Evolutionary conservation across 1,284 basidiomycete species (phyloP).

Genomic region (Ustilago trichophora): DNA sequence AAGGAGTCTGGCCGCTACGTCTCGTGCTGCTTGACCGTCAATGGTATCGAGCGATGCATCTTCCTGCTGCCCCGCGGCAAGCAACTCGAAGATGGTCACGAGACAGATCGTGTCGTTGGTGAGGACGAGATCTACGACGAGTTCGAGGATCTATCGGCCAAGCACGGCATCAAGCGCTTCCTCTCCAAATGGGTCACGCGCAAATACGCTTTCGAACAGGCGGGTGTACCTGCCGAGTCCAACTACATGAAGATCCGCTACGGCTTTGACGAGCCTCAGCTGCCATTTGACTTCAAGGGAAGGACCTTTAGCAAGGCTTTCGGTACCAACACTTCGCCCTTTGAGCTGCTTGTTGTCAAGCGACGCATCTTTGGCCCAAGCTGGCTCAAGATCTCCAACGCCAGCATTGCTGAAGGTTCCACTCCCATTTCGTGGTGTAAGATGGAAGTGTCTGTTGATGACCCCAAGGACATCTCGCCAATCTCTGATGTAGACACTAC

Average conservation of each 20-base stretch:
- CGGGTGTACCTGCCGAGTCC: conserved; percentile 81
- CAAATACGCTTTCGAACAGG: conserved; percentile 91
- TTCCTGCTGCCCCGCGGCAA: conserved; percentile 79
- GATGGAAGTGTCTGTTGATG: conserved; percentile 82
- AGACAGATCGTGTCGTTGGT: conserved; percentile 73
- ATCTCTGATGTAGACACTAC: conserved; percentile 77
- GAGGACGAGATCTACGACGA: conserved; percentile 80
- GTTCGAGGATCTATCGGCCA: conserved; percentile 80
- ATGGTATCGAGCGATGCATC: conserved; percentile 88
- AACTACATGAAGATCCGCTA: conserved; percentile 81
- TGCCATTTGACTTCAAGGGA: conserved; percentile 77
- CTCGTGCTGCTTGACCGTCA: conserved; percentile 87
- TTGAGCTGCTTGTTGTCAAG: conserved; percentile 94
- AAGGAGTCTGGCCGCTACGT: conserved; percentile 72
- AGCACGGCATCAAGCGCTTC: conserved; percentile 80
- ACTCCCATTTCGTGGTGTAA: conserved; percentile 70
- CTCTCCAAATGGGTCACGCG: conserved; percentile 76
- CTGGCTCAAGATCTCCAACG: conserved; percentile 85
- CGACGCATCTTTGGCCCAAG: conserved; percentile 99
- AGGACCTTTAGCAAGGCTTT: conserved; percentile 87
- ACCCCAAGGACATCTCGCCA: conserved; percentile 88
- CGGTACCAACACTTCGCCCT: conserved; percentile 90
- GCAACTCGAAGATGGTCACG: conserved; percentile 70
- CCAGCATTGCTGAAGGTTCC: conserved; percentile 72
- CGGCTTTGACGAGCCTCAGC: conserved; percentile 65